Percentiles rank a stretch among this genome's conserved stretches.
phyloP scores from a whole-genome alignment of 2,329 filamentous ascomycete species.

The Furcasterigmium sp. region DNA sequence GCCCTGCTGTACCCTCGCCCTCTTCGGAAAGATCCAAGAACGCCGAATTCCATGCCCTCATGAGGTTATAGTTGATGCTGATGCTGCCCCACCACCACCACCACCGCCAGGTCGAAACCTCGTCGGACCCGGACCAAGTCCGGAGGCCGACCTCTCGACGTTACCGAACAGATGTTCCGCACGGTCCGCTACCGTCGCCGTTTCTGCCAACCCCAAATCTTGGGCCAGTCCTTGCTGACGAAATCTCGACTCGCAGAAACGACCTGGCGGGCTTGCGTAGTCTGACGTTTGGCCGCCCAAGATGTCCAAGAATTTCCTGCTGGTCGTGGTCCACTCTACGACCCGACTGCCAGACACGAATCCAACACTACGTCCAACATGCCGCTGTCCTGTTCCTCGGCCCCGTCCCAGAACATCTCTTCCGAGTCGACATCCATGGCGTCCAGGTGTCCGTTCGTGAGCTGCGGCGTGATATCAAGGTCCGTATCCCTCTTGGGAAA shows the following conservation, averaged over 20 bases:
- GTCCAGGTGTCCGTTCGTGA: constrained; percentile 47
- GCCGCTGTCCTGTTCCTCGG: constrained; percentile 43
- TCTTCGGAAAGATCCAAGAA: not conserved
- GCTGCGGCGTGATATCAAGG: constrained; percentile 24
- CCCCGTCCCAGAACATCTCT: constrained; percentile 59
- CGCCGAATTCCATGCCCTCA: not conserved
- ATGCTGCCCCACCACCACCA: not conserved
- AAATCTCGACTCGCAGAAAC: no score
- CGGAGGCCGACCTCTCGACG: no score
- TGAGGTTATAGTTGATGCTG: not conserved
- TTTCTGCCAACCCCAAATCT: no score
- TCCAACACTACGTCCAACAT: constrained; percentile 53
- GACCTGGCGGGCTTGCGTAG: not conserved
- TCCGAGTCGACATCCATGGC: constrained; percentile 53
- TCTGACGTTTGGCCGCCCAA: not conserved
- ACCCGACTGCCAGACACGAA: constrained; percentile 45
- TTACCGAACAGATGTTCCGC: no score
- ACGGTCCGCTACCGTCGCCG: no score
- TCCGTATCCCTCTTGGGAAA: constrained; percentile 11
- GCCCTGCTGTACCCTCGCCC: no score
- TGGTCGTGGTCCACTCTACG: constrained; percentile 10
- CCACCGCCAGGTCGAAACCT: no score
- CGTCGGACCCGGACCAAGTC: no score
- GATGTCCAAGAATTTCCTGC: constrained; percentile 1
- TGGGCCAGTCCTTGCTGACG: no score